Evolutionary conservation across 2,329 filamentous ascomycete genomes (phyloP).

Genomic region (Colletotrichum lupini): DNA sequence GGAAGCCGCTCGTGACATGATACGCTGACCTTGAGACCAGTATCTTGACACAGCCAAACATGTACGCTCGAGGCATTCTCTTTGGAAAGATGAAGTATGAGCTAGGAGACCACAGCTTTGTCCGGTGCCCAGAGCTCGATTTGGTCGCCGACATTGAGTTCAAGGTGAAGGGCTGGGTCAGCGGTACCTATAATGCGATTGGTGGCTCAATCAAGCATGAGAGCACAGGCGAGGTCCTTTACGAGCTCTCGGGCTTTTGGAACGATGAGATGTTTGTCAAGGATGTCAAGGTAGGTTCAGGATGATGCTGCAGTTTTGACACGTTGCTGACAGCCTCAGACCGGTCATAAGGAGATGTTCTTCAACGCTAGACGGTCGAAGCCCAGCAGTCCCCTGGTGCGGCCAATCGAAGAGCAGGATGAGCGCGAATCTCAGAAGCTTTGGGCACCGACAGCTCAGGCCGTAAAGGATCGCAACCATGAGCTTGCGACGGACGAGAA

Average conservation of each 20-base stretch:
- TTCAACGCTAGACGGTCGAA: constrained; percentile 87
- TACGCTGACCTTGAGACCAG: constrained; percentile 55
- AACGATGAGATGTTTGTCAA: constrained; percentile 95
- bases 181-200: constrained; percentile 96
- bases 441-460: constrained; percentile 84
- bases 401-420: constrained; percentile 86
- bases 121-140: constrained; percentile 88
- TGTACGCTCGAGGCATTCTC: constrained; percentile 96
- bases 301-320: background rate
- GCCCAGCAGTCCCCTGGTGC: constrained; percentile 77
- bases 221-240: constrained; percentile 86
- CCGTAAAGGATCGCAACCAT: constrained; percentile 87
- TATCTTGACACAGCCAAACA: constrained; percentile 96
- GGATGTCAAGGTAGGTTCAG: constrained; percentile 73
- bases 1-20: background rate
- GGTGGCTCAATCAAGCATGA: constrained; percentile 91
- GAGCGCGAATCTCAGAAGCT: constrained; percentile 90
- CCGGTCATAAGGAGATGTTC: constrained; percentile 86
- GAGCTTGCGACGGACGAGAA: constrained; percentile 93
- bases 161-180: constrained; percentile 98
- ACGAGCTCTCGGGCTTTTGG: constrained; percentile 92
- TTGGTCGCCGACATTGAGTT: constrained; percentile 94
- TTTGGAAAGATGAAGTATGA: constrained; percentile 99
- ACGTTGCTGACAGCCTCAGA: constrained; percentile 62
- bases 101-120: constrained; percentile 93